Evolutionary conservation across 495 filamentous ascomycete genomes (phyloP), one percentile per base, ranked within the genome.

Genomic region (Aspergillus kassunensis): DNA sequence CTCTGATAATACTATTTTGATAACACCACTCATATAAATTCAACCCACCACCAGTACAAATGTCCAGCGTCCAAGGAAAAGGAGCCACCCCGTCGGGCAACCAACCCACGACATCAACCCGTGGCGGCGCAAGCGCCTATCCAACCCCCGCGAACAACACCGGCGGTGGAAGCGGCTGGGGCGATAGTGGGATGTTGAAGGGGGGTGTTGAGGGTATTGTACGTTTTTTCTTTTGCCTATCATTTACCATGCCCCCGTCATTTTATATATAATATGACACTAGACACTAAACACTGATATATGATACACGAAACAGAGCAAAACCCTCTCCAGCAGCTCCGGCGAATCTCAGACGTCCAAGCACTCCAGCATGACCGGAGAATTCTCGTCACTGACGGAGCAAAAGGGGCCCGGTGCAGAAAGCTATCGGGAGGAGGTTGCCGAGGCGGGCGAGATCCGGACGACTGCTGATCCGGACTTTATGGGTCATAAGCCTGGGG

Each of bases 141-240:
- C 48, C 48, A 4, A 51, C 48, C 7, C 48, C 48, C 15, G 37
- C 48, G 2, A 51, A 41, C 35, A 51, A 51, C 39, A 1, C 39
- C 2, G 48, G 48, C 13, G 48, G 48, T 4, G 48, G 48, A 1
- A 12, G n/a, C 10, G 37, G 37, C 19, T 43, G 36, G 35, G 48
- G 48, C 25, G 48, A 51, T 21, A 15, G 13, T 6, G 48, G 48
- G 4, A 16, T 42, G 4, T 6, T 43, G 4, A 51, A 51, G 48
- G 48, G 48, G 6, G 48, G 48, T 2, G 13, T 42, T 42, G 37
- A 51, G 13, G 48, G 39, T 11, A 12, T 24, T 15, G 48, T 51
- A 51, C 6, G 46, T 30, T 4, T 4, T 23, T 20, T 29, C 43
- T 21, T 24, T 30, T 13, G 8, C 25, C 12, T 34, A 3, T 29